These are phyloP conservation scores for Filobasidium floriforme DNA, from an alignment of 768 basidiomycete genomes.

Conservation along the genomic window DNA sequence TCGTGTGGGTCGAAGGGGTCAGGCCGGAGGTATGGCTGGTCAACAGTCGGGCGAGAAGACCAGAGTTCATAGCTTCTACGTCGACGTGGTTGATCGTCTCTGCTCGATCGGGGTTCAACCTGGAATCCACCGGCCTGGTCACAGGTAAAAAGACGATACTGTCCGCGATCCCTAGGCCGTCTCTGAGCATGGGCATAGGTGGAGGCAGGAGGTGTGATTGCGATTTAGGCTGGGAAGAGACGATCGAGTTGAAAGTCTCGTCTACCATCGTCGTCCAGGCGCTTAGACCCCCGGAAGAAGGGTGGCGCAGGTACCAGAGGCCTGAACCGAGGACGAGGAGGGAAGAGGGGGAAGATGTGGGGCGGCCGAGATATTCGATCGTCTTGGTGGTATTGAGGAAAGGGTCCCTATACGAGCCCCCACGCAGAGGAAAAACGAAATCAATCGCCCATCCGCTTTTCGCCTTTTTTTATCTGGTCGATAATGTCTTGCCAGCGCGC, in stretches of 20 bases:
- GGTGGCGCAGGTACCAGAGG: slow-evolving; percentile 79
- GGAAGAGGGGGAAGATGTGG: slow-evolving; percentile 48
- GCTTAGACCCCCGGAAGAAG: slow-evolving; percentile 64
- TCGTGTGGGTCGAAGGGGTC: slow-evolving; percentile 11
- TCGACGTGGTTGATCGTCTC: slow-evolving; percentile 66
- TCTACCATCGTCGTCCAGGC: slow-evolving; percentile 73
- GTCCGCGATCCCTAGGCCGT: slow-evolving; percentile 53
- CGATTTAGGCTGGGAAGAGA: slow-evolving; percentile 29
- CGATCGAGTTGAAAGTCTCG: slow-evolving; percentile 52
- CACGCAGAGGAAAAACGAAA: not conserved
- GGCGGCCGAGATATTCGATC: slow-evolving; percentile 48
- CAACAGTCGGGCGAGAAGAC: slow-evolving; percentile 61
- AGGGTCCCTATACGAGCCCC: slow-evolving; percentile 61
- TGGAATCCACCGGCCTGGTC: slow-evolving; percentile 60
- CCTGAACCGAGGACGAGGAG: slow-evolving; percentile 77
- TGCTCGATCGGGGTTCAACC: slow-evolving; percentile 59
- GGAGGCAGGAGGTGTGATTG: slow-evolving; percentile 5
- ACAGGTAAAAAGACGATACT: slow-evolving; percentile 70
- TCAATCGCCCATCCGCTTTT: not conserved
- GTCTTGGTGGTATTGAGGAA: slow-evolving; percentile 66
- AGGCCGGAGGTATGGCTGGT: slow-evolving; percentile 9
- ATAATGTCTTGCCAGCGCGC: no score
- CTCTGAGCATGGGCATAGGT: slow-evolving; percentile 7
- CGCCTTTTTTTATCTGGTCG: not conserved
- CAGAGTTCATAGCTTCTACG: slow-evolving; percentile 85